Percentiles rank a stretch among this genome's conserved stretches.
These are phyloP conservation scores for Mucor plumbeus DNA, from an alignment of 371 early-diverging fungal species.

Conservation along the genomic window DNA sequence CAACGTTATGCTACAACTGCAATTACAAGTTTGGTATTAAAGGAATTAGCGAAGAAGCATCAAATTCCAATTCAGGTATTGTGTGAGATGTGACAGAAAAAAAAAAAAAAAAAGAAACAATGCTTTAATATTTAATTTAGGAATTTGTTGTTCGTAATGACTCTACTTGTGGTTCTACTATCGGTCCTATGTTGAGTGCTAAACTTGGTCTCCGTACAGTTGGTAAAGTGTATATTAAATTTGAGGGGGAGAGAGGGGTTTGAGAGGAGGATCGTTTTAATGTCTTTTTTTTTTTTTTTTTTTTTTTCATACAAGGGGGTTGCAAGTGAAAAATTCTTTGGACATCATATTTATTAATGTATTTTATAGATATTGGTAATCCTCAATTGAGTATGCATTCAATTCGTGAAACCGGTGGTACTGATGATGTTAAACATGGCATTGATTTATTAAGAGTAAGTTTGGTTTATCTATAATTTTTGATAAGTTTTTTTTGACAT, in stretches of 20 bases:
- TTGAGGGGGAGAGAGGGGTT: background rate
- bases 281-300: no score
- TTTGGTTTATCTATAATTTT: background rate
- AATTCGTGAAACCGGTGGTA: conserved; percentile 89
- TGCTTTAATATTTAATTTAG: conserved; percentile 3
- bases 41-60: conserved; percentile 73
- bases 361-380: conserved; percentile 81
- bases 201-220: conserved; percentile 91
- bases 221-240: conserved; percentile 49
- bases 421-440: conserved; percentile 83
- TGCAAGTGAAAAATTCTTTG: background rate
- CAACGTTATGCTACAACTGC: conserved; percentile 95
- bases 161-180: conserved; percentile 92
- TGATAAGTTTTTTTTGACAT: background rate
- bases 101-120: no score
- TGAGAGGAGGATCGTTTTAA: background rate
- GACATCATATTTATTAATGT: background rate
- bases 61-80: conserved; percentile 74
- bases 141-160: conserved; percentile 95
- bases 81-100: background rate
- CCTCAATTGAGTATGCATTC: conserved; percentile 96
- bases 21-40: conserved; percentile 77
- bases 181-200: conserved; percentile 93
- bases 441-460: conserved; percentile 75
- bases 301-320: background rate